A percentile compares a stretch with the other conserved stretches of the same genome.
phyloP scores from a whole-genome alignment of 495 filamentous ascomycete species.

The Podospora bellae-mahoneyi region DNA sequence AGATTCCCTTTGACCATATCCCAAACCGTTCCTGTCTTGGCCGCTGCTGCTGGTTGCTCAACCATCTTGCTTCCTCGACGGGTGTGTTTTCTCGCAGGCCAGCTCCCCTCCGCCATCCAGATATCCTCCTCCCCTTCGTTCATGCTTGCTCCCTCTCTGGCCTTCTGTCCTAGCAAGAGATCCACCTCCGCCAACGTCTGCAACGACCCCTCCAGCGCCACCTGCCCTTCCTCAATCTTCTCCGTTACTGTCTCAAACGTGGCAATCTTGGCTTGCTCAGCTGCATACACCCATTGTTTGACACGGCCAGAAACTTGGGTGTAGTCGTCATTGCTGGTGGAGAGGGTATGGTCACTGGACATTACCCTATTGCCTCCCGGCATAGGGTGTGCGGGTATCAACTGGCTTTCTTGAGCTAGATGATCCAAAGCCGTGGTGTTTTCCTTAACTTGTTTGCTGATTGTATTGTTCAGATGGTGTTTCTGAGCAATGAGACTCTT shows the following conservation, averaged over 20 bases:
- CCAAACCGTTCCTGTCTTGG: conserved; percentile 34
- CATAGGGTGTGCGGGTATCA: conserved; percentile 61
- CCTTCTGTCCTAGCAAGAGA: conserved; percentile 31
- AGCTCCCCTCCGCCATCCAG: conserved; percentile 32
- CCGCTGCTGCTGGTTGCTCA: conserved; percentile 16
- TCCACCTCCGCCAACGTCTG: conserved; percentile 38
- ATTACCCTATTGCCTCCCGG: conserved; percentile 29
- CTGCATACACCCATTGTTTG: conserved; percentile 50
- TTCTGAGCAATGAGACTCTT: conserved; percentile 62
- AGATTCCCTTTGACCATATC: conserved; percentile 45
- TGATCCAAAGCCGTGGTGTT: conserved; percentile 55
- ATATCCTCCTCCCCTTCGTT: conserved; percentile 31
- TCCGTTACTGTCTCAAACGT: conserved; percentile 48
- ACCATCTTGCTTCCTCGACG: conserved; percentile 24
- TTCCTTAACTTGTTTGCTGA: conserved; percentile 59
- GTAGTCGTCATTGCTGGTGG: conserved; percentile 23
- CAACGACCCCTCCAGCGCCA: conserved; percentile 44
- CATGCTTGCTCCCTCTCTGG: conserved; percentile 15
- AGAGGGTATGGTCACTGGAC: conserved; percentile 24
- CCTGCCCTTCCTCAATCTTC: conserved; percentile 46
- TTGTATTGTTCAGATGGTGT: conserved; percentile 54
- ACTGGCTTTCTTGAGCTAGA: conserved; percentile 64
- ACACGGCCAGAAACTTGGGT: conserved; percentile 39
- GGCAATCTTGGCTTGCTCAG: conserved; percentile 47
- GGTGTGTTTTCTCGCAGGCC: conserved; percentile 31